phyloP scores from a whole-genome alignment of 164 flowering plant genomes.

The Stephania yunnanensis region DNA sequence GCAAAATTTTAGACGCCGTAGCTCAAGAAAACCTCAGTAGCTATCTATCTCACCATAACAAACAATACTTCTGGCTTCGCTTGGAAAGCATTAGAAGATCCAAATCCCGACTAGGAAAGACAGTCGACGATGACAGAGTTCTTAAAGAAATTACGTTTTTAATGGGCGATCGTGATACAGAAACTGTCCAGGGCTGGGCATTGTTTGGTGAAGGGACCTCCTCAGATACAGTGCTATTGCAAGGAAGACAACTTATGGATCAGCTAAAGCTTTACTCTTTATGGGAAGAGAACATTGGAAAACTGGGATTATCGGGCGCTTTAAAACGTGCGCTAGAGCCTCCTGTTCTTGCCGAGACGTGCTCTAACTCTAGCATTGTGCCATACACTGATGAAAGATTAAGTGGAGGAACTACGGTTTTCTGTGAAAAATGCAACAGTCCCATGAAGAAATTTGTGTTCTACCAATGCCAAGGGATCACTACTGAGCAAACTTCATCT shows the following conservation, averaged over 20 bases:
- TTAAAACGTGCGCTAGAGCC: conserved; percentile 34
- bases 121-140: conserved; percentile 23
- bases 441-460: conserved; percentile 47
- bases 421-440: conserved; percentile 50
- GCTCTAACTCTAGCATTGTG: conserved; percentile 23
- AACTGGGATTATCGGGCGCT: conserved; percentile 42
- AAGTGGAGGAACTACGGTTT: conserved; percentile 8
- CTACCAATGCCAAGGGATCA: conserved; percentile 33
- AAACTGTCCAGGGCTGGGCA: conserved; percentile 35
- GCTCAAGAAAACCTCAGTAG: conserved; percentile 25
- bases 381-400: conserved; percentile 10
- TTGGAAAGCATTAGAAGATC: conserved; percentile 56
- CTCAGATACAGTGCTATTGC: conserved; percentile 29
- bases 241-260: conserved; percentile 31
- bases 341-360: conserved; percentile 18
- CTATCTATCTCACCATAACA: conserved; percentile 20
- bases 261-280: conserved; percentile 25
- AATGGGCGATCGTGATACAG: conserved; percentile 24
- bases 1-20: conserved; percentile 26
- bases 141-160: conserved; percentile 38
- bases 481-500: conserved; percentile 2
- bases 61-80: conserved; percentile 58
- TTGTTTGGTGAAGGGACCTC: conserved; percentile 41
- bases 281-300: conserved; percentile 37
- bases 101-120: conserved; percentile 20